These are phyloP conservation scores for Diaporthe helianthi DNA, from an alignment of 2,329 filamentous ascomycete genomes.

Conservation along the genomic window DNA sequence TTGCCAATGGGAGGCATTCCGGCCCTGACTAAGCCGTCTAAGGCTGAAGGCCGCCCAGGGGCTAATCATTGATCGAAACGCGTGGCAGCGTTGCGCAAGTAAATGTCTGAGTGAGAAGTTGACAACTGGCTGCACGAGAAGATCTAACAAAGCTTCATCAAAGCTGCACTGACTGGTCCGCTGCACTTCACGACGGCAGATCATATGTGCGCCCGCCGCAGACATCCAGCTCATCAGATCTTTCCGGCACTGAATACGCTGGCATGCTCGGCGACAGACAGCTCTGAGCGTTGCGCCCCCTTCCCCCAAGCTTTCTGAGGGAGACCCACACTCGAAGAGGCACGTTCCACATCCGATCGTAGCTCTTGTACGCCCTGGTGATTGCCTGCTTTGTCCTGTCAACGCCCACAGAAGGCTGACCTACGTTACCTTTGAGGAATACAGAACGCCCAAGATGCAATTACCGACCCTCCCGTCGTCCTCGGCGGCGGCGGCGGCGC, in stretches of 20 bases:
- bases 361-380: slow-evolving; percentile 14
- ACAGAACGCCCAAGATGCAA: slow-evolving; percentile 49
- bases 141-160: slow-evolving; percentile 10
- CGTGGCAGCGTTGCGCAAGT: background rate
- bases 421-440: background rate
- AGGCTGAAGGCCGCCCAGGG: too few relatives aligned
- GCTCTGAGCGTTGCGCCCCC: slow-evolving; percentile 16
- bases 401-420: background rate
- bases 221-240: background rate
- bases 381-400: background rate
- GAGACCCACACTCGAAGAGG: background rate
- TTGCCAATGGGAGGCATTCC: background rate
- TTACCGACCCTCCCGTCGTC: slow-evolving; percentile 53
- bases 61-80: background rate
- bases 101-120: slow-evolving; percentile 16
- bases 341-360: slow-evolving; percentile 6
- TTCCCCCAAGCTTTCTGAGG: background rate
- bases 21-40: slow-evolving; percentile 12
- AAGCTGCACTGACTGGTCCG: background rate
- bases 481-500: slow-evolving; percentile 57
- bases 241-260: background rate
- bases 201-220: background rate
- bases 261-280: slow-evolving; percentile 13
- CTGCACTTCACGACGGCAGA: background rate
- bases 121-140: slow-evolving; percentile 22